phyloP scores from a whole-genome alignment of 2,329 filamentous ascomycete genomes.

The Ophiocordyceps polyrhachis-furcata region DNA sequence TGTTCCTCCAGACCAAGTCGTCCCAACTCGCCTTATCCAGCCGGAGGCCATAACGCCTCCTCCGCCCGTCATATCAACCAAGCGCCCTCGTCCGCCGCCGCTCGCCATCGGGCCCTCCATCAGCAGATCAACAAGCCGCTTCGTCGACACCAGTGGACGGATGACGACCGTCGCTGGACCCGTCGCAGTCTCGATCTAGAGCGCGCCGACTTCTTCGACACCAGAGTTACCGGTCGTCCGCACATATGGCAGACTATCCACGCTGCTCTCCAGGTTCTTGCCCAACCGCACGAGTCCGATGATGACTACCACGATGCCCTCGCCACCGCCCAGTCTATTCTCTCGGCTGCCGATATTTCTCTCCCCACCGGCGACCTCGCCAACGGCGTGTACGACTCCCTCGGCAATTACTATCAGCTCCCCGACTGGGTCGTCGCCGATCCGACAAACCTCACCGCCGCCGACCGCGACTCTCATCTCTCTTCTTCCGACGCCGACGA shows the following conservation, averaged over 20 bases:
- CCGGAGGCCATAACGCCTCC: conserved; percentile 27
- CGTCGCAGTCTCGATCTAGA: conserved; percentile 49
- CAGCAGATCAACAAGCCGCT: conserved; percentile 56
- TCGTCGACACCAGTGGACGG: conserved; percentile 45
- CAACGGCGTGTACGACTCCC: conserved; percentile 52
- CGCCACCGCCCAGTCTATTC: conserved; percentile 57
- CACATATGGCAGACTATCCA: conserved; percentile 70
- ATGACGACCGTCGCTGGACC: conserved; percentile 49
- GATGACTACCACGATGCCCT: conserved; percentile 23
- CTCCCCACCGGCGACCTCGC: conserved; percentile 54
- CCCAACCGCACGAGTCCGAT: conserved; percentile 27
- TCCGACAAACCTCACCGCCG: conserved; percentile 30
- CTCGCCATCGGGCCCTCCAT: conserved; percentile 24
- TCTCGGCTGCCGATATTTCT: conserved; percentile 61
- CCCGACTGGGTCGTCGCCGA: conserved; percentile 52
- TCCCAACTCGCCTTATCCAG: conserved; percentile 34
- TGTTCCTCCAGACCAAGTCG: conserved; percentile 34
- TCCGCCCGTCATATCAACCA: conserved; percentile 35
- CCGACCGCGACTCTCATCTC: conserved; percentile 7
- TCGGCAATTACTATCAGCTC: conserved; percentile 51
- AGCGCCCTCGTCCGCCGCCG: conserved; percentile 4
- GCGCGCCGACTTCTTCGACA: conserved; percentile 76
- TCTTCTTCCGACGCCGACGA: conserved; percentile 11
- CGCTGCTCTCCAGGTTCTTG: conserved; percentile 48
- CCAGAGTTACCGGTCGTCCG: conserved; percentile 54